A percentile compares a stretch with the other conserved stretches of the same genome.
Evolutionary conservation across 441 rosid species (phyloP).

Genomic region (Iberis amara): DNA sequence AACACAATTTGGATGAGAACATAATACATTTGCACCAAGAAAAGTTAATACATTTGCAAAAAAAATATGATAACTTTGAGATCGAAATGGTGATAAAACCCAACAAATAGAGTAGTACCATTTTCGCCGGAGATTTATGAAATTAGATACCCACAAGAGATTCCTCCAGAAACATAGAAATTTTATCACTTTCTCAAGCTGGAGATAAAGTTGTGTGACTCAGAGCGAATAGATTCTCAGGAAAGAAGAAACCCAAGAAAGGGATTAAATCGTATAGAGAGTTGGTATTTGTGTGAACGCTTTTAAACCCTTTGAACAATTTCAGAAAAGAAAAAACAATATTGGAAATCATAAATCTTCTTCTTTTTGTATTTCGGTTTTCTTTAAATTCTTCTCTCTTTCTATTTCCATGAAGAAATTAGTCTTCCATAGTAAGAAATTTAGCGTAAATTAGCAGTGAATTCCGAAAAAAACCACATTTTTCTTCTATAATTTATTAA

Average conservation of each 20-base stretch:
- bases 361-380: constrained; percentile 12
- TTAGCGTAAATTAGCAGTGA: neutral
- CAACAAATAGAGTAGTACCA: constrained; percentile 21
- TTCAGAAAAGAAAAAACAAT: neutral
- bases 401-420: constrained; percentile 7
- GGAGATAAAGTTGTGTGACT: constrained; percentile 14
- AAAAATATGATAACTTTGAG: constrained; percentile 22
- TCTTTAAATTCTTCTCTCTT: constrained; percentile 27
- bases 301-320: constrained; percentile 6
- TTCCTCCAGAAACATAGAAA: constrained; percentile 1
- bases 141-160: constrained; percentile 21
- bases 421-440: constrained; percentile 6
- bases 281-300: constrained; percentile 17
- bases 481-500: constrained; percentile 1
- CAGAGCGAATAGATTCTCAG: constrained; percentile 15
- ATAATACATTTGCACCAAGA: constrained; percentile 14
- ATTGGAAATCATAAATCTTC: constrained; percentile 19
- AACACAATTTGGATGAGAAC: neutral
- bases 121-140: constrained; percentile 14
- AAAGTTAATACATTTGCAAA: constrained; percentile 17
- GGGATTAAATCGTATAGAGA: constrained; percentile 21
- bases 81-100: constrained; percentile 2
- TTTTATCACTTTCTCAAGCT: constrained; percentile 26
- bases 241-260: neutral
- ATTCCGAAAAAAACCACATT: neutral